Base-by-base conservation (phyloP, 495 filamentous ascomycete species). In the Diplogelasinospora grovesii region DNA sequence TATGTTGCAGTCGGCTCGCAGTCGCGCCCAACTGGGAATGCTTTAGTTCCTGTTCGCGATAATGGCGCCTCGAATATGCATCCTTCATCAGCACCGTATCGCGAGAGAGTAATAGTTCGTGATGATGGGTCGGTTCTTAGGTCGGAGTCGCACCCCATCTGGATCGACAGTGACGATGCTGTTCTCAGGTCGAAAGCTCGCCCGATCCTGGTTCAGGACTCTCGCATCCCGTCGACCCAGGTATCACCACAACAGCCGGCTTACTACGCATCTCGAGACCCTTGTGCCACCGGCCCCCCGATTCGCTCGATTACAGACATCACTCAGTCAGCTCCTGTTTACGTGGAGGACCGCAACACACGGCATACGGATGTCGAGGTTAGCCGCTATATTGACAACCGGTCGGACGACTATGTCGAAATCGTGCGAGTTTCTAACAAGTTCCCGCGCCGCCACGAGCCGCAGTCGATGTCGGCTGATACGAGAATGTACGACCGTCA, bases 401-500 rank as follows among this genome's bases (percentile, higher is more conserved):
- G 33, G 20, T 38, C 29, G 14, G 36, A 28, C 15, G 47, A 57
- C 27, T 51, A 41, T 30, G 41, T 46, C 3, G 43, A 59, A 11
- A 49, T 60, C 39, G 53, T 60, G 11, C 45, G 51, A 18, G 51
- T 59, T 14, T 45, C 56, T 5, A 53, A 60, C 46, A 53, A 49
- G 27, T 61, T 61, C 18, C 59, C 59, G 8, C 46, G 47, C 14
- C 59, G 43, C 13, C 41, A 61, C 27, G 53, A 48, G 31, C 46
- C 48, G 6, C 43, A 33, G 1, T 40, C 42, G 1, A 16, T 31
- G 15, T 21, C 41, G 18, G 16, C 19, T 15, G 40, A 27, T 39
- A n/a, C 21, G 6, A 27, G 22, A 16, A 13, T 29, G 5, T 42
- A 50, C 35, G 39, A 35, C 14, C 45, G 36, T 1, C 15, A 35